phyloP scores from a whole-genome alignment of 495 filamentous ascomycete species.

The Penicillium manginii region DNA sequence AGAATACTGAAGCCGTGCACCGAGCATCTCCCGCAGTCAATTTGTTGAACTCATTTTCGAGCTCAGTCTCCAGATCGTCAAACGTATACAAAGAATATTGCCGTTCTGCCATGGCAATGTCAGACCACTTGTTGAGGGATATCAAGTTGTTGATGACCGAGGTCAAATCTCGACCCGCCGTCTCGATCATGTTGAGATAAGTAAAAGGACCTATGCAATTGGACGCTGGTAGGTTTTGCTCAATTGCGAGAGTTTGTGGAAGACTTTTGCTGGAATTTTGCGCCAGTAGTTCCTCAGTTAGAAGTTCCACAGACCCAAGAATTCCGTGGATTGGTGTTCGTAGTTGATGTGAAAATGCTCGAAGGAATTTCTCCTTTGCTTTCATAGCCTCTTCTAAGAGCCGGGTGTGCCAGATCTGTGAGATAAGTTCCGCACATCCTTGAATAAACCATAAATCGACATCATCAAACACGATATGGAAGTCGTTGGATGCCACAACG shows the following conservation, averaged over 20 bases:
- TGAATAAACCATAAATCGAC: slow-evolving; percentile 23
- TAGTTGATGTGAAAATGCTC: slow-evolving; percentile 24
- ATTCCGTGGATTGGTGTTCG: slow-evolving; percentile 23
- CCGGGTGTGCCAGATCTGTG: slow-evolving; percentile 20
- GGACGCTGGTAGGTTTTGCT: neutral
- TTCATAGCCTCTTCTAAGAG: slow-evolving; percentile 16
- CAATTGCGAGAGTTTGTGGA: neutral
- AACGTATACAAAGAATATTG: slow-evolving; percentile 14
- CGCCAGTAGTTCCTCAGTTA: slow-evolving; percentile 15
- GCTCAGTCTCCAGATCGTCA: slow-evolving; percentile 15
- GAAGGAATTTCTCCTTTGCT: slow-evolving; percentile 27
- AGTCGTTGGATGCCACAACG: slow-evolving; percentile 17
- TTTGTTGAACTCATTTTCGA: slow-evolving; percentile 9
- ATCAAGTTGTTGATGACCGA: slow-evolving; percentile 22
- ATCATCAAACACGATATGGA: slow-evolving; percentile 22
- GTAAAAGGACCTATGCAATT: slow-evolving; percentile 3
- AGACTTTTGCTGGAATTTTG: neutral
- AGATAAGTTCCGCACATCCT: slow-evolving; percentile 13
- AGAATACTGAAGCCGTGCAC: slow-evolving; percentile 14
- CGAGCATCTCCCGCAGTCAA: slow-evolving; percentile 11
- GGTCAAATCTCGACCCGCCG: slow-evolving; percentile 18
- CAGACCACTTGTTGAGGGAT: slow-evolving; percentile 19
- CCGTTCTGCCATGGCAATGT: slow-evolving; percentile 20
- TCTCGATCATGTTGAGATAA: slow-evolving; percentile 21
- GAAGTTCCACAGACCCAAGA: slow-evolving; percentile 22